A percentile compares a stretch with the other conserved stretches of the same genome.
phyloP scores from a whole-genome alignment of 805 yeast genomes.

The Candida verbasci region DNA sequence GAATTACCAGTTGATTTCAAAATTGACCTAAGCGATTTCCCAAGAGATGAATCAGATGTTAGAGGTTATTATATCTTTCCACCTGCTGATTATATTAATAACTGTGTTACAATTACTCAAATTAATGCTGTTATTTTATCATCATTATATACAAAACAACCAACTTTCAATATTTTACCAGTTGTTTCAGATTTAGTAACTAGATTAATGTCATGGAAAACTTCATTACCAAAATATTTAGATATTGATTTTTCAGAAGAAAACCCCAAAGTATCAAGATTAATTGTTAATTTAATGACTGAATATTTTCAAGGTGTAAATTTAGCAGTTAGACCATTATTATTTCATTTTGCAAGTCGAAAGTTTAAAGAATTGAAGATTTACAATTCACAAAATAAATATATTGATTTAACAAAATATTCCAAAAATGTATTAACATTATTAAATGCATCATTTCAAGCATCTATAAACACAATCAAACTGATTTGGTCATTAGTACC shows the following conservation, averaged over 20 bases:
- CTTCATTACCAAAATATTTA: constrained; percentile 57
- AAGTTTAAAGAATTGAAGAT: constrained; percentile 50
- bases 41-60: constrained; percentile 46
- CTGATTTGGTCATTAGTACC: constrained; percentile 72
- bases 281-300: constrained; percentile 71
- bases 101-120: constrained; percentile 74
- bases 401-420: constrained; percentile 61
- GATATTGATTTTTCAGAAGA: constrained; percentile 57
- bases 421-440: constrained; percentile 65
- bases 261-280: constrained; percentile 55
- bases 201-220: constrained; percentile 64
- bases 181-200: constrained; percentile 67
- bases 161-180: constrained; percentile 70
- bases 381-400: constrained; percentile 41
- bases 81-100: constrained; percentile 70
- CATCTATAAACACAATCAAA: constrained; percentile 70
- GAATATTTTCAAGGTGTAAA: constrained; percentile 82
- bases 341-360: constrained; percentile 71
- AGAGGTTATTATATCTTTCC: constrained; percentile 68
- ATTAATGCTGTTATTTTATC: constrained; percentile 71
- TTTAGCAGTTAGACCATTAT: constrained; percentile 69
- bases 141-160: constrained; percentile 69
- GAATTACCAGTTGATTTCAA: constrained; percentile 72
- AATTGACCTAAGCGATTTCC: constrained; percentile 41
- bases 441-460: constrained; percentile 74